Base-by-base conservation (phyloP, 2,329 filamentous ascomycete species). In the Ophiosphaerella herpotricha region DNA sequence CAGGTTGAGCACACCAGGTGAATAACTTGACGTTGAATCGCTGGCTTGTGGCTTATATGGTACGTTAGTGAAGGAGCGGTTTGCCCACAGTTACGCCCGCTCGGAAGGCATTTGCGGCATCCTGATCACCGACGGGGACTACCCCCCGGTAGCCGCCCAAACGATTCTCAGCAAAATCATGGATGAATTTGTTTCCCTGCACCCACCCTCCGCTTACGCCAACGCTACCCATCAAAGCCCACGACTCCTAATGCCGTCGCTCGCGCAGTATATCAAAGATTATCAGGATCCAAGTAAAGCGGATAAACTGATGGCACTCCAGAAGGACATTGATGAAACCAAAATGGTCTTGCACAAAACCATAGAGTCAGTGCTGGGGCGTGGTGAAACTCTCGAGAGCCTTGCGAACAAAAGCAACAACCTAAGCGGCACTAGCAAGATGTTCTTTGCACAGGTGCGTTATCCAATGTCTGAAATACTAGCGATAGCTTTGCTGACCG, bases 331-430 rank as follows among this genome's bases (percentile, higher is more conserved):
- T 54, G 92, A 97, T 70, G 92, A 97, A 81, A 97, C 93, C 54
- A 97, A 97, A 83, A 92, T 96, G 70, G 88, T 96, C 52, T 81
- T 99, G 65, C 91, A 97, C 78, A 96, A 97, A 84, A 97, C 94
- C 38, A 97, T 96, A 66, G 89, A 96, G 79, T 89, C 85, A 67
- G 86, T 88, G 40, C 75, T 97, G 67, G 88, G 97, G 80, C 84
- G 94, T 55, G 94, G 92, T 36, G 92, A 97, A 84, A 97, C 97
- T 83, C 91, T 99, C 62, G 93, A 97, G 70, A 90, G 89, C 65
- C 77, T 99, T 63, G 93, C 97, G 39, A 87, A 87, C 58, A 97
- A 97, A 85, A 96, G 90, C 67, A 91, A 96, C 65, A 90, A 87
- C 11, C 76, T 99, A 67, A 96, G 90, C 75, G 84, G 85, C 42